Base-by-base conservation (phyloP, 345 rosid genomes). In the Sonneratia caseolaris region DNA sequence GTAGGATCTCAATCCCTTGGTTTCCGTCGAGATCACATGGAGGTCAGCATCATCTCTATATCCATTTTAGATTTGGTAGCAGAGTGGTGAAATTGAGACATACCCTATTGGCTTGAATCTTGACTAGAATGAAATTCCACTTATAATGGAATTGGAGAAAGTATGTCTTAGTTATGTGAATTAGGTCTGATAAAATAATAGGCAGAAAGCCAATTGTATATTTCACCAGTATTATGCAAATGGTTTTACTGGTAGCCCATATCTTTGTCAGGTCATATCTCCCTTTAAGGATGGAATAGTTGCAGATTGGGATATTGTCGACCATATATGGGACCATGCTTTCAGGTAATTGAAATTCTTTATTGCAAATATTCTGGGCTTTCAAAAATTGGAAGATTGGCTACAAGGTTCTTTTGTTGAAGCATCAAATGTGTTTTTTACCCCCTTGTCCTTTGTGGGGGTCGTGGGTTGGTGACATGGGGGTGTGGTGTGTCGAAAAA, bases 311-410 rank as follows among this genome's bases (percentile, higher is more conserved):
- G 99, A 92, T 76, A 82, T 89, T 62, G 96, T 92, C 68, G 99
- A 96, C 77, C 87, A 76, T 72, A 88, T 96, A 77, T 96, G 99
- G 99, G 98, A 96, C 66, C 98, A 96, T 82, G 96, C 99, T 79
- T 86, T 92, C 73, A 85, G 83, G 98, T 91, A 81, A 79, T 40
- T 49, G 32, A 43, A 42, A 24, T 13, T 42, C 10, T 42, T 42
- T 1, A 42, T 42, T 27, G 32, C 32, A 27, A 27, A 27, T 27
- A 27, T 27, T 27, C 32, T 27, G 32, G 32, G 32, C 32, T 27
- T 27, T 27, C 32, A 42, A 42, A 9, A 42, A 42, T 42, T 42
- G 45, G 10, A 9, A 42, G 45, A 42, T 42, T 42, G 40, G 77
- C 6, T 61, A 57, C 19, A 8, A 6, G 32, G 27, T 27, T n/a